These are phyloP conservation scores for Boletus vinaceobasis DNA, from an alignment of 768 basidiomycete species.

Conservation along the genomic window DNA sequence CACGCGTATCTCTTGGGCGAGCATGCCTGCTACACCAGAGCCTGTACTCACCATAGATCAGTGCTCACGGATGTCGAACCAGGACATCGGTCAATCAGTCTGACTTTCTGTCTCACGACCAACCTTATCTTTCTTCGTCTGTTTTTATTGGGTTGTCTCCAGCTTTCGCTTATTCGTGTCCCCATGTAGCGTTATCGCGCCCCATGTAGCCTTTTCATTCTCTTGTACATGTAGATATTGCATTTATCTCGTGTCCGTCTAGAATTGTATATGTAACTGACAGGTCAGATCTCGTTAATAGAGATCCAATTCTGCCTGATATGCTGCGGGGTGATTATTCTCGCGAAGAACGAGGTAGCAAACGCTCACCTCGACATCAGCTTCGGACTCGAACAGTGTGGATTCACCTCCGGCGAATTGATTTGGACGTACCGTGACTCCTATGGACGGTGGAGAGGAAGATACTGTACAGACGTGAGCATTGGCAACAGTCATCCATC, in stretches of 20 bases:
- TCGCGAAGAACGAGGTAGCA: conserved; percentile 13
- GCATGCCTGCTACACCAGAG: background rate
- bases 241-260: no score
- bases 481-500: conserved; percentile 50
- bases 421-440: conserved; percentile 39
- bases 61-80: background rate
- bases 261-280: no score
- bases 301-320: background rate
- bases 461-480: conserved; percentile 10
- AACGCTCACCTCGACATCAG: conserved; percentile 1
- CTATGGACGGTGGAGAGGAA: conserved; percentile 4
- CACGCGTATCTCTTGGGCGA: background rate
- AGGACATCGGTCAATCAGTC: background rate
- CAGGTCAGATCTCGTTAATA: background rate
- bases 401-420: conserved; percentile 34
- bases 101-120: background rate
- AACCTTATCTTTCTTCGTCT: no score
- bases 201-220: no score
- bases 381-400: conserved; percentile 23
- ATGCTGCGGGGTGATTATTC: conserved; percentile 5
- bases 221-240: no score
- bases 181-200: no score
- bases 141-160: background rate
- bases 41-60: background rate
- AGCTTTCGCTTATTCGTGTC: no score